These are phyloP conservation scores for Lentinus polychrous DNA, from an alignment of 1,284 basidiomycete species.

Conservation along the genomic window DNA sequence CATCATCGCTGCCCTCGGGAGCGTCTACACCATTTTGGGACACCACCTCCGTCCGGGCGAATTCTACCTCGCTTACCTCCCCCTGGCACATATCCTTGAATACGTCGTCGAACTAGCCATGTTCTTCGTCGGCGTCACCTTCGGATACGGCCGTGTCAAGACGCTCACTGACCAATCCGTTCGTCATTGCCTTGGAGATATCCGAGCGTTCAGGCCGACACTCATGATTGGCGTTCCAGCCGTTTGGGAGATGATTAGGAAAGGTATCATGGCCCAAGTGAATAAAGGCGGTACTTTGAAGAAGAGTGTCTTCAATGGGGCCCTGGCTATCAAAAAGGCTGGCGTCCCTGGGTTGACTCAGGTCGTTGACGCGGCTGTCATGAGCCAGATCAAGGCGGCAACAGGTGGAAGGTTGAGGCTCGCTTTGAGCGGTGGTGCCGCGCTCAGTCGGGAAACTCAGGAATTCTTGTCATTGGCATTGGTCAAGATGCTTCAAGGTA, in stretches of 20 bases:
- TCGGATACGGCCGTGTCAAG: conserved; percentile 91
- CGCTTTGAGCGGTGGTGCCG: conserved; percentile 81
- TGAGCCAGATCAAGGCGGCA: conserved; percentile 71
- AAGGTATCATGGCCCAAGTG: conserved; percentile 84
- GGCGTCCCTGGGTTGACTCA: conserved; percentile 61
- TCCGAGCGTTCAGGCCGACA: conserved; percentile 74
- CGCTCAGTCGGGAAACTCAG: conserved; percentile 82
- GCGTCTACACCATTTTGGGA: conserved; percentile 69
- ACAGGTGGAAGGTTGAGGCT: conserved; percentile 85
- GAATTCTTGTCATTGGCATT: conserved; percentile 82
- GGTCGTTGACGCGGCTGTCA: conserved; percentile 71
- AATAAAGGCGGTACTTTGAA: conserved; percentile 60
- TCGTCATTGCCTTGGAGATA: conserved; percentile 86
- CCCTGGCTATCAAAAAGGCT: conserved; percentile 61
- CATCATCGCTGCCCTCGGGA: conserved; percentile 80
- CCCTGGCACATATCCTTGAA: conserved; percentile 89
- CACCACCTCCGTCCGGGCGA: conserved; percentile 70
- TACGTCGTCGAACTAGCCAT: conserved; percentile 74
- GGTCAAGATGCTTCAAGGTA: conserved; percentile 81
- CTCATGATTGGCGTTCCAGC: conserved; percentile 92
- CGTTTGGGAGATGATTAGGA: conserved; percentile 88
- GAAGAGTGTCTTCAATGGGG: conserved; percentile 69
- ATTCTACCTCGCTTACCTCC: conserved; percentile 84
- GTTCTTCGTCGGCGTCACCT: conserved; percentile 63
- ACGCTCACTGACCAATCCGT: conserved; percentile 92